These are phyloP conservation scores for Drosera spatulata DNA, from an alignment of 179 eudicot genomes.

Conservation along the genomic window DNA sequence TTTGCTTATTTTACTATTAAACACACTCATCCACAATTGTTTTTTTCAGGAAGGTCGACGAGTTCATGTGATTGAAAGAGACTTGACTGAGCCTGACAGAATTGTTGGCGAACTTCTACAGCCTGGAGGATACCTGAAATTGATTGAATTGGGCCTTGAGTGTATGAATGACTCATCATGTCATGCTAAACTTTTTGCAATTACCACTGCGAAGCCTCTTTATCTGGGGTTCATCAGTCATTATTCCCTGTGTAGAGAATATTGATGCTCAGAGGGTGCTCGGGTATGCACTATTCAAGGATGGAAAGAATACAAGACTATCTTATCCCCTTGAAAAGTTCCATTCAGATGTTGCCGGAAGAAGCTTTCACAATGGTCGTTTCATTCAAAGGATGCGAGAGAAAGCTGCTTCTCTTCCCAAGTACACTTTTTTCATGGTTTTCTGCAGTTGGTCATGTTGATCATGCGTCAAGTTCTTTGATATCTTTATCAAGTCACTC, in stretches of 20 bases:
- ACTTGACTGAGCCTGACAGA: constrained; percentile 73
- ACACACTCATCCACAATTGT: neutral
- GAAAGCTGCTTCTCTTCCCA: constrained; percentile 69
- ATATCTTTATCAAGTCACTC: too few species aligned
- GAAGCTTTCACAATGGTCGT: constrained; percentile 95
- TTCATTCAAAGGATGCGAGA: constrained; percentile 89
- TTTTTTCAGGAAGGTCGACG: constrained; percentile 49
- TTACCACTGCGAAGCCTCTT: neutral
- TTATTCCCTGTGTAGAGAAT: constrained; percentile 28
- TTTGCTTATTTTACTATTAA: neutral
- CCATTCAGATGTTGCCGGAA: constrained; percentile 75
- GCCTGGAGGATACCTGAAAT: constrained; percentile 91
- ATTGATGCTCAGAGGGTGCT: constrained; percentile 84
- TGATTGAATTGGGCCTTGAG: constrained; percentile 77
- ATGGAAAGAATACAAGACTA: constrained; percentile 57
- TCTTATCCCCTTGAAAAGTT: constrained; percentile 79
- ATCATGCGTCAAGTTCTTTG: too few species aligned
- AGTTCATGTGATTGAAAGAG: constrained; percentile 44
- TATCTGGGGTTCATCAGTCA: neutral
- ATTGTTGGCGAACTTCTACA: constrained; percentile 91
- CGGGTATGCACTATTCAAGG: constrained; percentile 89
- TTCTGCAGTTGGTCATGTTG: neutral
- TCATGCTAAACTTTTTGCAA: neutral
- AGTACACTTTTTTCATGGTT: constrained; percentile 22
- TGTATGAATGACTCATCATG: constrained; percentile 27